Base-by-base conservation (phyloP, 352 stramenopile genomes). In the Thalassiosira mediterranea region DNA sequence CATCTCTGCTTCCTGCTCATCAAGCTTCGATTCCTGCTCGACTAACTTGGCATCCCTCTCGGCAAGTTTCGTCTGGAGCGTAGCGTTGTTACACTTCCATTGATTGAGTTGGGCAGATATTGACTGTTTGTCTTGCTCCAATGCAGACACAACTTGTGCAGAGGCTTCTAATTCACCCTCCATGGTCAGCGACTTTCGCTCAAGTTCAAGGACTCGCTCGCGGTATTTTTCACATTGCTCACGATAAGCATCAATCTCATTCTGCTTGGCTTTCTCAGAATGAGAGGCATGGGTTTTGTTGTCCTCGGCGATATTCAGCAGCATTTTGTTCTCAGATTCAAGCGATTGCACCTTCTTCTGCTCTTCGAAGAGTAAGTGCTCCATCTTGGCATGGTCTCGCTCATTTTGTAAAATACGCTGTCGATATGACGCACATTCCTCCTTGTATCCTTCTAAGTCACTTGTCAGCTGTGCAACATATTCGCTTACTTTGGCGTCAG, bases 181-280 rank as follows among this genome's bases (percentile, higher is more conserved):
- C 13, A 25, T 38, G 19, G 42, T 54, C 7, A 84, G 29, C 1
- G 76, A 13, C 28, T 79, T 72, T 13, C 51, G 37, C 48, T 79
- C 70, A 23, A 84, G 38, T 38, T 76, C 48, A 7, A 84, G 54
- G 1, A 84, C 61, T 19, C 51, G 58, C 21, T 78, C 38, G 11
- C 74, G 54, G 65, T 83, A 83, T 23, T 78, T 78, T 10, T 74
- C 52, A 52, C 67, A 78, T 47, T 83, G 60, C 0, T 83, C 66
- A 25, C 57, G 73, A 61, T 83, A 83, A 2, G 61, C 68, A 32
- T 46, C 62, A 23, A 83, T 38, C 56, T 83, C 67, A 31, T 51
- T 46, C 38, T 61, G 40, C 25, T 74, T 74, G 1, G 61, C 44
- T 15, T 44, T 46, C 23, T 75, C 67, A 3, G 47, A 31, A 72